Percentiles rank a stretch among this genome's conserved stretches.
Evolutionary conservation across 345 rosid genomes (phyloP).

Genomic region (Sisymbrium altissimum): DNA sequence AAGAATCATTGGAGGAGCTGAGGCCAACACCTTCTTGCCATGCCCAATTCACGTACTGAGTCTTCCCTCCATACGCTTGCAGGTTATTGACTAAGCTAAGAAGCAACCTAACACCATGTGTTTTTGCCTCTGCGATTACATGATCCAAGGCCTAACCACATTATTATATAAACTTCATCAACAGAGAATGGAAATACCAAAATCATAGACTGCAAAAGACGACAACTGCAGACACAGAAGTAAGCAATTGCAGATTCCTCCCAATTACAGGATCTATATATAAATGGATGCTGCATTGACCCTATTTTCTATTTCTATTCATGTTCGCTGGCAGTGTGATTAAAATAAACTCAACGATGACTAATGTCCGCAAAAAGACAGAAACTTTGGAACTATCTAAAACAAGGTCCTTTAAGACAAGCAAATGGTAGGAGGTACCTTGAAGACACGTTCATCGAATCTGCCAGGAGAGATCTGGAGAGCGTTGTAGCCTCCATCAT

Average conservation of each 20-base stretch:
- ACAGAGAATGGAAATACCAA: not conserved
- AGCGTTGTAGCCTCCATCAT: slow-evolving; percentile 86
- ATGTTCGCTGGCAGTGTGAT: slow-evolving; percentile 6
- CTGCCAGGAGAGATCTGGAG: slow-evolving; percentile 89
- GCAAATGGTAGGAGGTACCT: slow-evolving; percentile 41
- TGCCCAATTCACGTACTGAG: slow-evolving; percentile 95
- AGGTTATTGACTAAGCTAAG: slow-evolving; percentile 89
- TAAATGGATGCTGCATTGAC: not conserved
- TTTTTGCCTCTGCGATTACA: slow-evolving; percentile 86
- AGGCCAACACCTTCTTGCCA: slow-evolving; percentile 95
- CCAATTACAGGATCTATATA: too few relatives aligned
- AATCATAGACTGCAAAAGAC: too few relatives aligned
- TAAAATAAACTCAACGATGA: not conserved
- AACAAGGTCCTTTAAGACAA: too few relatives aligned
- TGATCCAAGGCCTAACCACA: slow-evolving; percentile 81
- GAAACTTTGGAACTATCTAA: not conserved
- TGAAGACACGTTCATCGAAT: slow-evolving; percentile 81
- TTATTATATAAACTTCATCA: slow-evolving; percentile 11
- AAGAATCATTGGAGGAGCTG: slow-evolving; percentile 92
- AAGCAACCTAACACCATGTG: slow-evolving; percentile 66
- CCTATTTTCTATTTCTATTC: slow-evolving; percentile 2
- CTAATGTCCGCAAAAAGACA: not conserved
- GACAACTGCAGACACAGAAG: too few relatives aligned
- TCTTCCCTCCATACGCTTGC: slow-evolving; percentile 89
- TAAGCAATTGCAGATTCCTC: not conserved